A percentile compares a stretch with the other conserved stretches of the same genome.
These are phyloP conservation scores for Manihot esculenta DNA, from an alignment of 441 rosid genomes.

Conservation along the genomic window DNA sequence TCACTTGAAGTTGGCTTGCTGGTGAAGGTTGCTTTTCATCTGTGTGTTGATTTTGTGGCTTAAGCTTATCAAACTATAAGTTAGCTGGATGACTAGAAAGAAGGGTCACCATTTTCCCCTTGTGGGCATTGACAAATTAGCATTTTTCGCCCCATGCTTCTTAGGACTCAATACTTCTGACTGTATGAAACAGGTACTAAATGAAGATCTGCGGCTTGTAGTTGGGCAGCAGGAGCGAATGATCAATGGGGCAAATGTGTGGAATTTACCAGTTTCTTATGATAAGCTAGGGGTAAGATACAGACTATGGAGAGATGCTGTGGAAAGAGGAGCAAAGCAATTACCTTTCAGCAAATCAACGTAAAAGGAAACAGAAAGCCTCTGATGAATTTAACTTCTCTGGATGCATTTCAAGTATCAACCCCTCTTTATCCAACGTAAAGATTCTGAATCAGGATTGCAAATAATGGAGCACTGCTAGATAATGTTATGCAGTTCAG, in stretches of 20 bases:
- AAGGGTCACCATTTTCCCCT: no score
- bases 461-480: constrained; percentile 8
- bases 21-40: not conserved
- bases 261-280: constrained; percentile 84
- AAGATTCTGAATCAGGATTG: constrained; percentile 16
- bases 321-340: constrained; percentile 63
- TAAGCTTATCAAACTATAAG: no score
- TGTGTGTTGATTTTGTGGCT: no score
- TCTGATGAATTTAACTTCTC: constrained; percentile 22
- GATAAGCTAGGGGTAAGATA: constrained; percentile 95
- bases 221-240: constrained; percentile 90
- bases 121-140: no score
- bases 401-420: constrained; percentile 10
- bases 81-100: no score
- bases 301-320: constrained; percentile 79
- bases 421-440: not conserved
- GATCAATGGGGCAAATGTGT: constrained; percentile 78
- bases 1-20: no score
- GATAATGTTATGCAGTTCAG: constrained; percentile 3
- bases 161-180: not conserved
- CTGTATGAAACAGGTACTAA: constrained; percentile 56
- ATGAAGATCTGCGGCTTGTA: constrained; percentile 85
- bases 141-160: not conserved
- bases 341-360: constrained; percentile 56
- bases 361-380: constrained; percentile 29